These are phyloP conservation scores for Asterophora parasitica DNA, from an alignment of 768 basidiomycete genomes.

Conservation along the genomic window DNA sequence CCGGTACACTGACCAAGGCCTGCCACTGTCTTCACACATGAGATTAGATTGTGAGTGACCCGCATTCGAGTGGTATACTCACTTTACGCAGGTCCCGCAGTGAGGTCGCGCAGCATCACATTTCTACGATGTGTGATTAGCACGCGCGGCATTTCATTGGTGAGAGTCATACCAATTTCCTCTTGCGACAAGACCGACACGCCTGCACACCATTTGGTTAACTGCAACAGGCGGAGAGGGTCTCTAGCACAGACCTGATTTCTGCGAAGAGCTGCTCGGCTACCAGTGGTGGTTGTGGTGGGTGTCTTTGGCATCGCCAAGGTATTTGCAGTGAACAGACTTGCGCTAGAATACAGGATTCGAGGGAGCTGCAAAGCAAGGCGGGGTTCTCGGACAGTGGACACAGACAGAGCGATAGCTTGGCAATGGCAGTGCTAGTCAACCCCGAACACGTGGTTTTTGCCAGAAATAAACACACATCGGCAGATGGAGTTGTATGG, in stretches of 20 bases:
- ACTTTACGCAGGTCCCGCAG: conserved; percentile 83
- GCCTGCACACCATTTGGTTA: conserved; percentile 40
- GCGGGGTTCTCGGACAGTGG: conserved; percentile 15
- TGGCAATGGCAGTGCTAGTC: too few species aligned
- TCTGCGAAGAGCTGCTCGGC: conserved; percentile 66
- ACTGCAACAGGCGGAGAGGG: conserved; percentile 1
- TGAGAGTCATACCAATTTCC: conserved; percentile 63
- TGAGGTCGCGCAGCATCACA: conserved; percentile 85
- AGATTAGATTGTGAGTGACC: conserved; percentile 1
- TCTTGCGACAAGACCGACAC: conserved; percentile 76
- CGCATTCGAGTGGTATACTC: conserved; percentile 22
- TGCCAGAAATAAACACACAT: neutral
- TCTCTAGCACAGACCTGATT: conserved; percentile 53
- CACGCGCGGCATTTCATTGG: neutral
- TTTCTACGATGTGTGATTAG: conserved; percentile 46
- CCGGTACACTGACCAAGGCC: conserved; percentile 75
- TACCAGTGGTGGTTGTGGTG: conserved; percentile 32
- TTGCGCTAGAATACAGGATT: neutral
- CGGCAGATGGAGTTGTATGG: too few species aligned
- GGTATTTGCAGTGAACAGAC: neutral
- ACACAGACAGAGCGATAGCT: conserved; percentile 6
- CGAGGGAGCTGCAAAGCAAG: neutral
- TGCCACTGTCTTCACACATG: conserved; percentile 63
- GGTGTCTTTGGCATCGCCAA: conserved; percentile 62
- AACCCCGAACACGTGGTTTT: neutral